Conservation (phyloP, 257 asterid genomes). For the Apocynum venetum region DNA sequence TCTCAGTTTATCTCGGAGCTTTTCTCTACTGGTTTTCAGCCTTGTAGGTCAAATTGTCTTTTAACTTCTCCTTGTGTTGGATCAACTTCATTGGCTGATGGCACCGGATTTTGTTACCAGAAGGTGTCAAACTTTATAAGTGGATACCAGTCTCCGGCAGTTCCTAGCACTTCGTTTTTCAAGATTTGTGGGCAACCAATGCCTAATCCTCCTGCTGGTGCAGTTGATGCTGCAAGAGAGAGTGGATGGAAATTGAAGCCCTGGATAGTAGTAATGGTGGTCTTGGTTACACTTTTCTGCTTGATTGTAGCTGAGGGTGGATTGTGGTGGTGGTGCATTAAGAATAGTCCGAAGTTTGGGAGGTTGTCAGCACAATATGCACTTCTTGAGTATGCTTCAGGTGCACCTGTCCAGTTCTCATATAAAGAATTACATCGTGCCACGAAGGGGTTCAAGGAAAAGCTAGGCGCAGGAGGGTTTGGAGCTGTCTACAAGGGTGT, state of each 20-base stretch:
- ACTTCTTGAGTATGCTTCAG: conserved; percentile 88
- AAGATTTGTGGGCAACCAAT: conserved; percentile 56
- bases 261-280: conserved; percentile 62
- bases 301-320: conserved; percentile 51
- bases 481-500: conserved; percentile 76
- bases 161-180: conserved; percentile 75
- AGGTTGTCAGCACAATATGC: conserved; percentile 57
- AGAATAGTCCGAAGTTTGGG: conserved; percentile 52
- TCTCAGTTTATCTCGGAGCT: conserved; percentile 40
- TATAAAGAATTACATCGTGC: conserved; percentile 67
- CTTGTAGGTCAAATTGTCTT: conserved; percentile 63
- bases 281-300: conserved; percentile 45
- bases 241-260: conserved; percentile 44
- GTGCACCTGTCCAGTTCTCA: conserved; percentile 81
- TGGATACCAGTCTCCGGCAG: conserved; percentile 61
- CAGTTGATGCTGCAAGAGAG: conserved; percentile 14
- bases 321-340: conserved; percentile 74
- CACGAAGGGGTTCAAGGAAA: conserved; percentile 73
- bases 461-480: conserved; percentile 89
- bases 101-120: conserved; percentile 67
- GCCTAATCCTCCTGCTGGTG: conserved; percentile 44
- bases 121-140: conserved; percentile 47
- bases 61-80: conserved; percentile 40
- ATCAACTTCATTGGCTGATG: conserved; percentile 79
- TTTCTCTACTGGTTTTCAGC: conserved; percentile 42